phyloP scores from a whole-genome alignment of 495 filamentous ascomycete genomes.

The Penicillium paradoxum region DNA sequence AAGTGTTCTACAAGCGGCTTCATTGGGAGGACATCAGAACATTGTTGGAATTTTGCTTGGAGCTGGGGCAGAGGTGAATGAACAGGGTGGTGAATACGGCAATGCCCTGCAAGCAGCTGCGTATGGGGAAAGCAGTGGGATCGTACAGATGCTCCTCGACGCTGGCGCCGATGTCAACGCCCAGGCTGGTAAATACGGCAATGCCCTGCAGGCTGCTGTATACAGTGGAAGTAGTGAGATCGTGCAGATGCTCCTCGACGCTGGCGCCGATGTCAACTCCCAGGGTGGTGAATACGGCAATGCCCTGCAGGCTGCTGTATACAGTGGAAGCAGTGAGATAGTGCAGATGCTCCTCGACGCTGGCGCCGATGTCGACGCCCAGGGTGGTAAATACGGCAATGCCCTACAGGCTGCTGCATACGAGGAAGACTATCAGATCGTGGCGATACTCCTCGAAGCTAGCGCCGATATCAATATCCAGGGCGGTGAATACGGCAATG shows the following conservation, averaged over 20 bases:
- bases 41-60: slow-evolving; percentile 4
- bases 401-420: not conserved
- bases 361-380: not conserved
- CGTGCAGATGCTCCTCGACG: not conserved
- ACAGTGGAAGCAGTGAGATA: not conserved
- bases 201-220: not conserved
- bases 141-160: not conserved
- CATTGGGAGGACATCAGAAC: not conserved
- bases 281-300: not conserved
- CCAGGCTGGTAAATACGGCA: not conserved
- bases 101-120: not conserved
- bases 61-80: not conserved
- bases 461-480: not conserved
- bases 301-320: not conserved
- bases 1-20: slow-evolving; percentile 7
- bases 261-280: not conserved
- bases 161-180: not conserved
- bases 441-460: not conserved
- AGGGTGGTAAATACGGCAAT: not conserved
- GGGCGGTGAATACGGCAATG: not conserved
- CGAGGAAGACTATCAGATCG: not conserved
- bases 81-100: not conserved
- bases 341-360: not conserved
- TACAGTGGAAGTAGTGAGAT: not conserved
- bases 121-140: not conserved